Base-by-base conservation (phyloP, 768 basidiomycete genomes). In the Agaricus subrufescens region DNA sequence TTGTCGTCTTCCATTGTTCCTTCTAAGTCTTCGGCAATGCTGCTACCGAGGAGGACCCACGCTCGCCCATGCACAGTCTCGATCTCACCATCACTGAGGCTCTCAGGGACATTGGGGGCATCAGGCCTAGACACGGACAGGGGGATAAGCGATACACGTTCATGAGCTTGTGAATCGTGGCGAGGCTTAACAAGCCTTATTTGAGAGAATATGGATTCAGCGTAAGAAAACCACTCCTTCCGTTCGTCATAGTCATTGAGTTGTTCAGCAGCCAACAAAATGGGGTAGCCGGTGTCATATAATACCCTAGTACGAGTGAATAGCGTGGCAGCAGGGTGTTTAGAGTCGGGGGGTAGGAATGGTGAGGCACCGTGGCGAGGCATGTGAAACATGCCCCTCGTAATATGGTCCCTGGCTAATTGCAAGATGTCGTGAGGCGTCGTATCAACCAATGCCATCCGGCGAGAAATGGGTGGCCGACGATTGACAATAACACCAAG, bases 311-410 rank as follows among this genome's bases (percentile, higher is more conserved):
- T 27, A 60, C 57, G 55, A 58, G 59, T 23, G 56, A 53, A 56
- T 12, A 30, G 61, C 25, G 52, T 51, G 26, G 62, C 49, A 34
- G 61, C 48, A 19, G 55, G 50, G 19, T 37, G 29, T 12, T 38
- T 23, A 30, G 53, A 40, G 11, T 11, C 43, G n/a, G 43, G 52
- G 38, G 14, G 55, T 25, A n/a, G 49, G 31, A 34, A 34, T 11
- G 43, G 9, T 14, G 47, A 51, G 9, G 25, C 72, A 74, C 60
- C 25, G n/a, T 48, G 50, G 43, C 48, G 84, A 1, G 85, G 86
- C 85, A 86, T 86, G 65, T 85, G 81, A 64, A 88, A 82, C 55
- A 87, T 85, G 5, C 85, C 86, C 23, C 85, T 73, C 4, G 79
- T 79, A 64, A 87, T 85, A 59, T 86, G 85, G 66, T 87, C 86